phyloP scores from a whole-genome alignment of 23 red algal genomes.

The Agarophyton chilense region DNA sequence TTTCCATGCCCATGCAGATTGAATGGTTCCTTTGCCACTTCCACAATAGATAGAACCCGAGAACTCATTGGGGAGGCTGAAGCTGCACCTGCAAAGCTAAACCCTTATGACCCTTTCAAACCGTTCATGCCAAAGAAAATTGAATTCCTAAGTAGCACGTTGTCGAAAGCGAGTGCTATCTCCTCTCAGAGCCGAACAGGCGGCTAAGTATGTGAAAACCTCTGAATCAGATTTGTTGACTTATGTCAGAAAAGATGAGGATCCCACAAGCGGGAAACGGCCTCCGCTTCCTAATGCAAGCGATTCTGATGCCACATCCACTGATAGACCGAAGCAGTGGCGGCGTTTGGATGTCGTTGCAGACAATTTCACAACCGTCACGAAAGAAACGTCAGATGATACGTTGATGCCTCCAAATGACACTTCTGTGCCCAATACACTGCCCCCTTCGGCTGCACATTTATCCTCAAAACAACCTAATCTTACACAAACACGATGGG shows the following conservation, averaged over 20 bases:
- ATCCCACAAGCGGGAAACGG: not conserved
- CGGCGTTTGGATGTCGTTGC: slow-evolving; percentile 61
- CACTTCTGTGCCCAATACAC: slow-evolving; percentile 19
- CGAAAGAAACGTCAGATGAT: not conserved
- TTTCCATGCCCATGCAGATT: slow-evolving; percentile 21
- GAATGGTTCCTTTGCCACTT: no score
- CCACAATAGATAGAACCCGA: slow-evolving; percentile 13
- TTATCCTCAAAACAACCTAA: not conserved
- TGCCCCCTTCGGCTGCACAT: slow-evolving; percentile 27
- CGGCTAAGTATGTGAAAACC: not conserved
- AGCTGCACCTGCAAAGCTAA: slow-evolving; percentile 23
- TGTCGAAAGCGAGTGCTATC: slow-evolving; percentile 23
- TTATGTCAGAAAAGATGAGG: not conserved
- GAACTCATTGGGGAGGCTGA: slow-evolving; percentile 55
- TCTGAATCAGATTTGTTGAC: not conserved
- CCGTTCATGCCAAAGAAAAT: slow-evolving; percentile 56
- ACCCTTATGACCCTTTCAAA: slow-evolving; percentile 56
- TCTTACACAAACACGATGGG: slow-evolving; percentile 14
- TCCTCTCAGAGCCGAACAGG: not conserved
- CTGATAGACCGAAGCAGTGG: not conserved
- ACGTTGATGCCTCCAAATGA: not conserved
- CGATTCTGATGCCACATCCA: not conserved
- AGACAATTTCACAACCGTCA: slow-evolving; percentile 2
- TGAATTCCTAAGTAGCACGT: slow-evolving; percentile 40
- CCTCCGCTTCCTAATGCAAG: not conserved